Conservation (phyloP, 371 early-diverging fungal species). For the Sporodiniella umbellata region DNA sequence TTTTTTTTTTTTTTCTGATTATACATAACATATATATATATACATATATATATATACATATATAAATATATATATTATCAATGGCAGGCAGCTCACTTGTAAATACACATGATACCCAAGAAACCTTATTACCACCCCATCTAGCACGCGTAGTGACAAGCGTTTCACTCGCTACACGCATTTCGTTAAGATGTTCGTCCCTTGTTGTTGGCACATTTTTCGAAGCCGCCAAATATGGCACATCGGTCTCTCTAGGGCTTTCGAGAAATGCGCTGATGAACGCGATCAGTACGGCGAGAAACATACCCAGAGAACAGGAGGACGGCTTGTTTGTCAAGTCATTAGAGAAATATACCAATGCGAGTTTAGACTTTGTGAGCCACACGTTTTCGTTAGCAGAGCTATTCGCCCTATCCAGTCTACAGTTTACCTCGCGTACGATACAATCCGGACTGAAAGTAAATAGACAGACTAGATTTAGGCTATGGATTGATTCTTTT, state of each 20-base stretch:
- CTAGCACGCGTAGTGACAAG: conserved; percentile 26
- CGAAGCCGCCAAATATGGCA: conserved; percentile 54
- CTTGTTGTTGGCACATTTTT: conserved; percentile 39
- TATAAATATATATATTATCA: not conserved
- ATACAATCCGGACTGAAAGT: conserved; percentile 66
- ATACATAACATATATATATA: not conserved
- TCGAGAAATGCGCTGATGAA: conserved; percentile 48
- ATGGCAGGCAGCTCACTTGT: not conserved
- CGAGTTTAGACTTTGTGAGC: conserved; percentile 62
- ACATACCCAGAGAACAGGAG: too few species aligned
- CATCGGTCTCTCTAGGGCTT: conserved; percentile 49
- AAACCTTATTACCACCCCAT: conserved; percentile 24
- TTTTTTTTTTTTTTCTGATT: not conserved
- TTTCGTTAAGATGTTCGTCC: conserved; percentile 28
- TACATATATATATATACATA: too few species aligned
- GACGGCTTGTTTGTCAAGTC: conserved; percentile 32
- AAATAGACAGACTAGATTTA: conserved; percentile 3
- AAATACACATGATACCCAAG: too few species aligned
- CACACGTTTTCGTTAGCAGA: conserved; percentile 72
- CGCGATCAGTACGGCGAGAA: conserved; percentile 49
- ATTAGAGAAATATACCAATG: conserved; percentile 60
- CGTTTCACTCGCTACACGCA: conserved; percentile 29
- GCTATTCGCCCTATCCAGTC: conserved; percentile 66
- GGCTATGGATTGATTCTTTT: not conserved
- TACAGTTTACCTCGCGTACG: conserved; percentile 70